These are phyloP conservation scores for Rickenella mellea DNA, from an alignment of 768 basidiomycete species.

Conservation along the genomic window DNA sequence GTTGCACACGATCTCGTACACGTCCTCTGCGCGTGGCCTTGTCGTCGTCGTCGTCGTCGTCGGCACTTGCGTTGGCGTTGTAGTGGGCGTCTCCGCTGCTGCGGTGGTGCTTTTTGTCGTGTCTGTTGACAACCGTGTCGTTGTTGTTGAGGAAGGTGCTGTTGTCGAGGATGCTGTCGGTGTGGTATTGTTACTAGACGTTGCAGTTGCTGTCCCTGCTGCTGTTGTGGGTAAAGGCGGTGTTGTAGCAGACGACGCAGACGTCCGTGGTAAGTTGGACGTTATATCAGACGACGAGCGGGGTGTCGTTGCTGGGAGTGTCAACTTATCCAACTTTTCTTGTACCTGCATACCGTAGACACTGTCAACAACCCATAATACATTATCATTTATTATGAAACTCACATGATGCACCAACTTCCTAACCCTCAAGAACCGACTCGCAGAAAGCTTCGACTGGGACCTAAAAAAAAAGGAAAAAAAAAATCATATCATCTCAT, in stretches of 20 bases:
- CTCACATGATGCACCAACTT: slow-evolving; percentile 80
- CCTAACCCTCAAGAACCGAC: slow-evolving; percentile 71
- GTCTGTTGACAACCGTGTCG: no score
- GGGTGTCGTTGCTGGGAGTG: slow-evolving; percentile 18
- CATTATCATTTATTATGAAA: slow-evolving; percentile 3
- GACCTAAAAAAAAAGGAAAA: slow-evolving; percentile 27
- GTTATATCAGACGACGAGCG: slow-evolving; percentile 29
- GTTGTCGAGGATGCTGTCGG: no score
- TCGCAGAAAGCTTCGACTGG: slow-evolving; percentile 84
- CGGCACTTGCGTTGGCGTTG: neutral
- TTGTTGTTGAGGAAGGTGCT: no score
- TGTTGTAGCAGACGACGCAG: neutral
- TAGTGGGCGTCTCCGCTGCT: no score
- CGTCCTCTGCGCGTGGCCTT: slow-evolving; percentile 43
- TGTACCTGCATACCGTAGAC: slow-evolving; percentile 47
- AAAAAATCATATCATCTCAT: neutral
- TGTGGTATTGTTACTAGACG: no score
- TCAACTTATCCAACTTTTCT: slow-evolving; percentile 68
- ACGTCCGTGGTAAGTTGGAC: slow-evolving; percentile 8
- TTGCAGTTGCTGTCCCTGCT: no score
- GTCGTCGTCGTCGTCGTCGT: neutral
- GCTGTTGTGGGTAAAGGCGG: neutral
- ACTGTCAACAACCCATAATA: slow-evolving; percentile 5
- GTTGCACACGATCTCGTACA: slow-evolving; percentile 84
- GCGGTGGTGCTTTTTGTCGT: no score